Conservation (phyloP, 495 filamentous ascomycete species). For the Talaromyces ruber region DNA sequence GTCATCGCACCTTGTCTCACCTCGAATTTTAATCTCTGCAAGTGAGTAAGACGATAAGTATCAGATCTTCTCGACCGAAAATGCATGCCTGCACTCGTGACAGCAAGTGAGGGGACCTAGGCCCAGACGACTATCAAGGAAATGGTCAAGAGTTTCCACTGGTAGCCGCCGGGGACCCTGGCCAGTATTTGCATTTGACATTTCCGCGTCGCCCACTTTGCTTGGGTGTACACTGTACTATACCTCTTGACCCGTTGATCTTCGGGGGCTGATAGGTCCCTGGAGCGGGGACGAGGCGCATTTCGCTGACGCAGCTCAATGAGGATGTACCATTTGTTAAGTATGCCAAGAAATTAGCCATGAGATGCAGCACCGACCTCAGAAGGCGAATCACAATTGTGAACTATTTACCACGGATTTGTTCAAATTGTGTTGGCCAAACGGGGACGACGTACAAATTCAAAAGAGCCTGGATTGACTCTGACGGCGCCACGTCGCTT, state of each 20-base stretch:
- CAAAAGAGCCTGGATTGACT: background rate
- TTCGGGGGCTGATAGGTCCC: background rate
- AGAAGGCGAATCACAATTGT: background rate
- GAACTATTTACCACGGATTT: background rate
- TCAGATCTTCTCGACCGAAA: background rate
- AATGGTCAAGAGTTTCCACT: background rate
- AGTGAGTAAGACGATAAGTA: background rate
- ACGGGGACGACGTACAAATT: background rate
- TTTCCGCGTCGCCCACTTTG: background rate
- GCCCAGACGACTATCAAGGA: background rate
- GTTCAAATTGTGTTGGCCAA: background rate
- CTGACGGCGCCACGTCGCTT: constrained; percentile 4
- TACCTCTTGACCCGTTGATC: background rate
- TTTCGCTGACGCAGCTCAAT: background rate
- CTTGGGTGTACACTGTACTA: background rate
- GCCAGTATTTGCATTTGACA: constrained; percentile 2
- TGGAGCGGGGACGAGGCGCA: background rate
- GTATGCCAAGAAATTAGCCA: background rate
- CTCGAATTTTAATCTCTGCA: background rate
- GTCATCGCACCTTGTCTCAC: background rate
- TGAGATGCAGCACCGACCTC: background rate
- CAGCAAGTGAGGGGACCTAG: background rate
- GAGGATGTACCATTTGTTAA: background rate
- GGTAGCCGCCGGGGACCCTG: constrained; percentile 5
- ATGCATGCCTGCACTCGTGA: background rate